Evolutionary conservation across 2,329 filamentous ascomycete genomes (phyloP), one percentile per base, ranked within the genome.

Genomic region (Blastomyces parvus): DNA sequence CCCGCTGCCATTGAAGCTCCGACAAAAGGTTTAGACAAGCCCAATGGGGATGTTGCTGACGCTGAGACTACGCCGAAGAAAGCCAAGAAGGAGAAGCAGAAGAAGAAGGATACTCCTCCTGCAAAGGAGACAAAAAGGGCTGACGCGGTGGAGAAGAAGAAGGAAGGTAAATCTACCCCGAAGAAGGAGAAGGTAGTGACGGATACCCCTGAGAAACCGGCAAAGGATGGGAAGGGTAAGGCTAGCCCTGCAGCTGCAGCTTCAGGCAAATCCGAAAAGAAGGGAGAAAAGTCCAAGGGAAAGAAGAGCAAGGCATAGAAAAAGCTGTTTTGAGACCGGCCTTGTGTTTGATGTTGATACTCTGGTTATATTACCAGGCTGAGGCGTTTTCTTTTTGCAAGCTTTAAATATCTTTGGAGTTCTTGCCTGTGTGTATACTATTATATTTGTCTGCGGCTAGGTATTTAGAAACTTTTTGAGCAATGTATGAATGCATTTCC

Each of bases 1-100:
- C 59, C 65, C 59, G 60, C 65, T 22, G 69, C 70, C 9, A 65
- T 71, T 52, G 74, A 74, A 66, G 70, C 72, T 13, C 64, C 69
- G 13, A 59, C 69, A 9, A 69, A 67, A n/a, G 65, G 67, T 53
- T 68, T 69, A n/a, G 66, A 68, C 19, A 56, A 56, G 17, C 17
- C 30, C 13, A 30, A 52, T 38, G 69, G 72, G 48, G 53, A 58
- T 62, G 68, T 66, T n/a, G 59, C 64, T 22, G 66, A 69, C 50
- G 59, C 69, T 38, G 66, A 63, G 67, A 70, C 72, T 66, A 71
- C 72, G 62, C 69, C 72, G 14, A 74, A 76, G 66, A 74, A 75
- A 64, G 63, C 68, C 8, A 76, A 76, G 67, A 73, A 74, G 55
- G 56, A 30, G 40, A 59, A 61, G 46, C 22, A 30, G 17, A 25